Base-by-base conservation (phyloP, 2,329 filamentous ascomycete genomes). In the Fusarium mexicanum region DNA sequence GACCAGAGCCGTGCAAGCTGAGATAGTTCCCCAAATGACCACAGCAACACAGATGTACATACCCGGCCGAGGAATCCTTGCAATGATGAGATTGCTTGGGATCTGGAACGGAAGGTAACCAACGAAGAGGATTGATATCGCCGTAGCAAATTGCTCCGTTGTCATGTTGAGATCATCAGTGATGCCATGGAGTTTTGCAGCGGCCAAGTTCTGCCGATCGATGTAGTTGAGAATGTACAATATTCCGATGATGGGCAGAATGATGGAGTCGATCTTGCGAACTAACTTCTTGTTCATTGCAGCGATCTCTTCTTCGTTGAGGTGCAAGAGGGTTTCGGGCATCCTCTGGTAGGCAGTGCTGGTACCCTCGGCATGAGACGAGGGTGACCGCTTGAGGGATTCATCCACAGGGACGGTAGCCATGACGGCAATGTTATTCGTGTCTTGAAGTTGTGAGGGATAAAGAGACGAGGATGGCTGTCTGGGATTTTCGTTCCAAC, bases 151-250 rank as follows among this genome's bases (percentile, higher is more conserved):
- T 29, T 84, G 33, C 77, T 67, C 79, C 72, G 84, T 83, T 1
- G 82, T 80, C 26, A 84, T 64, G 14, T 71, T 78, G 18, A 84
- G 79, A 59, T 84, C 81, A 13, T 86, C 72, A 51, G 83, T 84
- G 68, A 85, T 72, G 8, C 70, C 71, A 7, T 67, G 63, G 12
- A 76, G 64, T 8, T 74, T 67, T 8, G 76, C 76, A 9, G 68
- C 64, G 2, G 76, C 76, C 10, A 78, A 41, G 24, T 76, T 76
- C 31, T 74, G 71, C 2, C 83, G 79, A 61, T 84, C 83, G 53
- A 85, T 74, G 40, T 83, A 84, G 69, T 84, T 84, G 37, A 85
- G 67, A n/a, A 85, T 84, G 69, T 84, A 84, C 24, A 84, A 51
- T 35, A 84, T 80, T 6, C 78, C 76, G 37, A 83, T 68, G 17